Conservation (phyloP, 371 early-diverging fungal species). For the Funneliformis caledonium region DNA sequence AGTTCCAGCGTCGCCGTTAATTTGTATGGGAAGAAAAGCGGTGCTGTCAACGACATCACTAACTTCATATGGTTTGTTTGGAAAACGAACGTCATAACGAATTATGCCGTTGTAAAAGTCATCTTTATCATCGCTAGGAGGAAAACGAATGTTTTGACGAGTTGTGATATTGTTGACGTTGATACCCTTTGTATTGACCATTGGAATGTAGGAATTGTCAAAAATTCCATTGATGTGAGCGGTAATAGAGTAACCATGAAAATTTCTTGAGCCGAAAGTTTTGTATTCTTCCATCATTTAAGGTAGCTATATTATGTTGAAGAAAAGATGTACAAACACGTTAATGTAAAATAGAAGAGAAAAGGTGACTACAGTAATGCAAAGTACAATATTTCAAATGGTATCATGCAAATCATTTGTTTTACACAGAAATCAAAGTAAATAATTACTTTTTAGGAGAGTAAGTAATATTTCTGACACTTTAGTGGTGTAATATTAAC, state of each 20-base stretch:
- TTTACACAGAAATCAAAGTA: too few species aligned
- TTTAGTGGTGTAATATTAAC: too few species aligned
- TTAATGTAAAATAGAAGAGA: too few species aligned
- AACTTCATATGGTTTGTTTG: not conserved
- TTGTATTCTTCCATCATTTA: not conserved
- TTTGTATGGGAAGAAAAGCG: not conserved
- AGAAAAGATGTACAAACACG: too few species aligned
- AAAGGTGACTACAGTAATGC: too few species aligned
- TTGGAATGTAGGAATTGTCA: not conserved
- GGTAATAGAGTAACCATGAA: not conserved
- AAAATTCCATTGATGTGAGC: not conserved
- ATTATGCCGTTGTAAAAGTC: not conserved
- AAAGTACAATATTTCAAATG: too few species aligned
- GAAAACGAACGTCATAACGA: not conserved
- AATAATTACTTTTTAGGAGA: too few species aligned
- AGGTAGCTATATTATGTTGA: too few species aligned
- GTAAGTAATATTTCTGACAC: too few species aligned
- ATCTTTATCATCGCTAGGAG: too few species aligned
- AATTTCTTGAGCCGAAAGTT: not conserved
- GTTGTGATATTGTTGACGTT: not conserved
- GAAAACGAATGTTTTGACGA: not conserved
- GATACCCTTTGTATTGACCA: not conserved
- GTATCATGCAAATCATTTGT: too few species aligned
- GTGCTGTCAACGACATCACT: not conserved
- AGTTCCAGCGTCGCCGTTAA: not conserved